Evolutionary conservation across 2,329 filamentous ascomycete genomes (phyloP).

Genomic region (Fusarium clavum): DNA sequence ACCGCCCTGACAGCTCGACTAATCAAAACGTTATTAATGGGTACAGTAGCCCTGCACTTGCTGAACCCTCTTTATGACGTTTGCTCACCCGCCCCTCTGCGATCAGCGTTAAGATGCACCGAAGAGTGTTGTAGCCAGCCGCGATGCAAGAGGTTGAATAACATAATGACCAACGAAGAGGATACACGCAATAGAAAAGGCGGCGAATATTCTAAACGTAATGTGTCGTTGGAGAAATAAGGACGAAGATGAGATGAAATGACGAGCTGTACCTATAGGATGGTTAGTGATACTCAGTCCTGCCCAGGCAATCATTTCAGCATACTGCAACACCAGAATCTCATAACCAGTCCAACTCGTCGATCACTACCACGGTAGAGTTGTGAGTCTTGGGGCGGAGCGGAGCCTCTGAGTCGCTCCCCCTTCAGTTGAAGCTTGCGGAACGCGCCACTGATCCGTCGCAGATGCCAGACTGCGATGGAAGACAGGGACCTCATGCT

Average conservation of each 20-base stretch:
- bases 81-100: not conserved
- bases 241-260: not conserved
- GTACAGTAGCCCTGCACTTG: not conserved
- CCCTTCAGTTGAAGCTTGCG: constrained; percentile 35
- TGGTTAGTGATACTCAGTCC: not conserved
- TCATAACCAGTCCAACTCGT: not conserved
- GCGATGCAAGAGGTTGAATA: constrained; percentile 4
- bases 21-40: constrained; percentile 4
- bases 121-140: not conserved
- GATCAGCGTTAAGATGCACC: constrained; percentile 9
- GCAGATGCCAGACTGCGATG: constrained; percentile 9
- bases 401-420: constrained; percentile 38
- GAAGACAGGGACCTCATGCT: constrained; percentile 34
- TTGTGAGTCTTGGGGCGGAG: constrained; percentile 31
- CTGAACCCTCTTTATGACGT: constrained; percentile 12
- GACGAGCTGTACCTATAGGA: not conserved
- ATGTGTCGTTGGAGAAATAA: not conserved
- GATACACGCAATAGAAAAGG: not conserved
- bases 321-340: not conserved
- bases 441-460: constrained; percentile 44
- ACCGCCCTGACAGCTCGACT: not conserved
- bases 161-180: not conserved
- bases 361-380: constrained; percentile 5
- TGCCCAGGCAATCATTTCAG: not conserved
- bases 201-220: not conserved